Evolutionary conservation across 257 asterid species (phyloP), one percentile per base, ranked within the genome.

Genomic region (Nicotiana knightiana): DNA sequence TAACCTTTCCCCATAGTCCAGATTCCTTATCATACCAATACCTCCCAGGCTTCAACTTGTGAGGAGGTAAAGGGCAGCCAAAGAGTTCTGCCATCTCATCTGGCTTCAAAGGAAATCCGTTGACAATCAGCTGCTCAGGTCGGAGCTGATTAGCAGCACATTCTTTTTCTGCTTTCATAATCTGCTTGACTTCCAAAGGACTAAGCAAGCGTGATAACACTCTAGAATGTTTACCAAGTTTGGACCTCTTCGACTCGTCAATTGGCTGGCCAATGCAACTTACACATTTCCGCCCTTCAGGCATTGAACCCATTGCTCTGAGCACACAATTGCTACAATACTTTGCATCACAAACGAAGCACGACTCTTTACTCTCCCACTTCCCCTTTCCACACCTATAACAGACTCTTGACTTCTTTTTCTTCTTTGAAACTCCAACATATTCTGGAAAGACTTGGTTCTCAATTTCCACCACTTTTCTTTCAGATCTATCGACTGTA

Each of bases 241-340:
- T 91, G 82, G 81, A 82, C 81, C 99, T 81, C 26, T 92, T 94
- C 6, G 88, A 83, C 83, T 96, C 99, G 68, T 96, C 97, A 83
- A 94, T 93, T 8, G 97, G 92, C 88, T 96, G 95, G 77, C 95
- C 92, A 9, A 96, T 93, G 84, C 99, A 96, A 28, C 96, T 90
- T 37, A 96, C 97, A 82, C 99, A 96, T 83, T 93, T 96, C 6
- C 99, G 91, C 82, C 98, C 97, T 85, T 94, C 99, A 1, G 98
- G 98, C 99, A 96, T 95, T 1, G 99, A 93, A 33, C 99, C 99
- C 99, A 95, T 96, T 59, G 98, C 98, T 85, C 97, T 90, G 5
- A 96, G 97, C 90, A 93, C 98, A 85, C 99, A 96, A 82, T 86
- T 91, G 85, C 97, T 87, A 85, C 99, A 96, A 84, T 91, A 93